Conservation (phyloP, 108 stramenopile genomes). For the Fistulifera pelliculosa region DNA sequence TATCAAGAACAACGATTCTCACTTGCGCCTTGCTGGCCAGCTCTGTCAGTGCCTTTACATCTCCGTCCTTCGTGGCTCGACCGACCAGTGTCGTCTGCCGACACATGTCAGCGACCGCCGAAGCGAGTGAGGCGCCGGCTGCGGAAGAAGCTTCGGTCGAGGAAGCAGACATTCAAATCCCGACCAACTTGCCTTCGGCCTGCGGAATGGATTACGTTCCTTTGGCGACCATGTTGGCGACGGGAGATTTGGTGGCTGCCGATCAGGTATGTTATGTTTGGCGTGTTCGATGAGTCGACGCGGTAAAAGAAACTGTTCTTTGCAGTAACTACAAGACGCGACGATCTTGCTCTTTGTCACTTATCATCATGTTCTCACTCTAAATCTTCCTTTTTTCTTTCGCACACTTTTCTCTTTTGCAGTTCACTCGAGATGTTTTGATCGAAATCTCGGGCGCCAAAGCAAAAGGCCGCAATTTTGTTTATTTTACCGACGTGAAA, state of each 20-base stretch:
- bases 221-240: conserved; percentile 83
- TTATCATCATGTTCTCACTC: conserved; percentile 5
- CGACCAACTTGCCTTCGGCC: conserved; percentile 77
- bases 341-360: no score
- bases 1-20: no score
- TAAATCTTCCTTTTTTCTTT: conserved; percentile 12
- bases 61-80: neutral
- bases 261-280: conserved; percentile 65
- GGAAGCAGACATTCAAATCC: conserved; percentile 56
- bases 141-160: conserved; percentile 24
- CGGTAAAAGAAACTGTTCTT: neutral
- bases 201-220: conserved; percentile 90
- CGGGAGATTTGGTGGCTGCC: conserved; percentile 79
- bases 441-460: conserved; percentile 85
- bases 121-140: conserved; percentile 44
- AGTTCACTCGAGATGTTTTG: conserved; percentile 93
- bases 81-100: neutral
- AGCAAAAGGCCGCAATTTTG: conserved; percentile 84
- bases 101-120: conserved; percentile 34
- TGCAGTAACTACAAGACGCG: no score
- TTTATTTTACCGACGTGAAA: conserved; percentile 95
- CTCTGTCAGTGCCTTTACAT: conserved; percentile 1
- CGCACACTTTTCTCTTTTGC: conserved; percentile 3
- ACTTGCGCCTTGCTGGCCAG: no score
- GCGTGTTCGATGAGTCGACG: neutral